A percentile compares a stretch with the other conserved stretches of the same genome.
These are phyloP conservation scores for Luffa aegyptiaca DNA, from an alignment of 306 rosid genomes.

Conservation along the genomic window DNA sequence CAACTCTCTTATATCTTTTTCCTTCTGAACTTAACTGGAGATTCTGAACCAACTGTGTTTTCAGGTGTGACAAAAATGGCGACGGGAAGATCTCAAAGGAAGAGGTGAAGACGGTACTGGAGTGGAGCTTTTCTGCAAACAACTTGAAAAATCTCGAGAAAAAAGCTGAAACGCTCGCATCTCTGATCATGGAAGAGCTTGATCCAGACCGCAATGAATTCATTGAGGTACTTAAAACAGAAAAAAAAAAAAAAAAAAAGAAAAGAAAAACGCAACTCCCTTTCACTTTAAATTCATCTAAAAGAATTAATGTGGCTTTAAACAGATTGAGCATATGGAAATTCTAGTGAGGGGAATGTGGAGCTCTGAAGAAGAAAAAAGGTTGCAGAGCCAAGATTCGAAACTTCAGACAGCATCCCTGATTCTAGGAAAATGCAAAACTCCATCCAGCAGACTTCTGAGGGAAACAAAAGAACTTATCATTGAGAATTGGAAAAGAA, in stretches of 20 bases:
- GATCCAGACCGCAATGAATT: constrained; percentile 50
- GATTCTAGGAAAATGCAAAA: constrained; percentile 30
- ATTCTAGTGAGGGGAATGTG: constrained; percentile 19
- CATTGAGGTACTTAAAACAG: constrained; percentile 32
- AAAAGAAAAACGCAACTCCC: background rate
- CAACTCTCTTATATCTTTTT: background rate
- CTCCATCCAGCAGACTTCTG: constrained; percentile 21
- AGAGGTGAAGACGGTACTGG: constrained; percentile 53
- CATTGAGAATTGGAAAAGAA: constrained; percentile 32
- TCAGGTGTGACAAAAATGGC: constrained; percentile 68
- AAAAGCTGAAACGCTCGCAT: constrained; percentile 32
- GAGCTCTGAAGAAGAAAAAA: background rate
- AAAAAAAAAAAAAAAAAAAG: background rate
- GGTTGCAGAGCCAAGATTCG: background rate
- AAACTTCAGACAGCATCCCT: background rate
- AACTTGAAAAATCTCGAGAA: constrained; percentile 35
- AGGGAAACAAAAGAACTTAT: constrained; percentile 13
- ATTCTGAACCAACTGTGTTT: background rate
- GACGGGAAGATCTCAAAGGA: constrained; percentile 59
- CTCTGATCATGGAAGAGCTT: constrained; percentile 63
- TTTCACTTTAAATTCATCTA: background rate
- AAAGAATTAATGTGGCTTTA: background rate
- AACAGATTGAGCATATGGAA: constrained; percentile 62
- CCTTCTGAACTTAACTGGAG: background rate
- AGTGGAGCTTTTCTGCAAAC: constrained; percentile 58